Conservation (phyloP, 345 rosid species). For the Corchorus olitorius region DNA sequence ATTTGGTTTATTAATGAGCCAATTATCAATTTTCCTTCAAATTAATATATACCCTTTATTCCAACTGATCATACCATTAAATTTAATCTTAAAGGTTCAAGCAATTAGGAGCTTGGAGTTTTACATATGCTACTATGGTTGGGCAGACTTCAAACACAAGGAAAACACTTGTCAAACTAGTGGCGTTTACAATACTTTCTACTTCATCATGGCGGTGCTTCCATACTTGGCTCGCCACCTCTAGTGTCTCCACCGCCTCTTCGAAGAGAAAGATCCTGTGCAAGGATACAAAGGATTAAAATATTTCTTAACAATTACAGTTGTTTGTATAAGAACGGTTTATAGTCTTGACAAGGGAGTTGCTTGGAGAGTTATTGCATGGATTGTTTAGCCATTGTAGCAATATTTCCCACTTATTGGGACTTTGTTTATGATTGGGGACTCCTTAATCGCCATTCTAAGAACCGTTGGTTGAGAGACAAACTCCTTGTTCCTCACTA, state of each 20-base stretch:
- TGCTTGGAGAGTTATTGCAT: slow-evolving; percentile 45
- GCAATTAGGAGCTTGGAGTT: slow-evolving; percentile 74
- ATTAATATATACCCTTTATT: background rate
- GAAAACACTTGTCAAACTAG: slow-evolving; percentile 36
- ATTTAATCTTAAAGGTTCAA: slow-evolving; percentile 49
- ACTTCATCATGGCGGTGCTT: slow-evolving; percentile 59
- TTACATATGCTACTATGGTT: slow-evolving; percentile 68
- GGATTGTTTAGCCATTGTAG: slow-evolving; percentile 52
- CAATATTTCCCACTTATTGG: slow-evolving; percentile 62
- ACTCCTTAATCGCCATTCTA: slow-evolving; percentile 54
- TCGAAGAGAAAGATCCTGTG: slow-evolving; percentile 61
- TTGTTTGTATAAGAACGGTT: slow-evolving; percentile 64
- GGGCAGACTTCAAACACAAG: slow-evolving; percentile 59
- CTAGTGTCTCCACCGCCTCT: slow-evolving; percentile 57
- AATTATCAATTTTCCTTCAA: too few relatives aligned
- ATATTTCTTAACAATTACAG: slow-evolving; percentile 56
- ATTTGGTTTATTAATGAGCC: too few relatives aligned
- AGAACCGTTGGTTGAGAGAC: slow-evolving; percentile 61
- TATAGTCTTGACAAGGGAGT: slow-evolving; percentile 34
- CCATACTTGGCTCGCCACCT: slow-evolving; percentile 32
- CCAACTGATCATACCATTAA: background rate
- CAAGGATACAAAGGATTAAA: slow-evolving; percentile 65
- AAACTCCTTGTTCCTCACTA: slow-evolving; percentile 63
- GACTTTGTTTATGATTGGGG: slow-evolving; percentile 78
- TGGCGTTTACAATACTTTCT: slow-evolving; percentile 40